Evolutionary conservation across 106 monocot genomes (phyloP), one percentile per base, ranked within the genome.

Genomic region (Apostasia shenzhenica): DNA sequence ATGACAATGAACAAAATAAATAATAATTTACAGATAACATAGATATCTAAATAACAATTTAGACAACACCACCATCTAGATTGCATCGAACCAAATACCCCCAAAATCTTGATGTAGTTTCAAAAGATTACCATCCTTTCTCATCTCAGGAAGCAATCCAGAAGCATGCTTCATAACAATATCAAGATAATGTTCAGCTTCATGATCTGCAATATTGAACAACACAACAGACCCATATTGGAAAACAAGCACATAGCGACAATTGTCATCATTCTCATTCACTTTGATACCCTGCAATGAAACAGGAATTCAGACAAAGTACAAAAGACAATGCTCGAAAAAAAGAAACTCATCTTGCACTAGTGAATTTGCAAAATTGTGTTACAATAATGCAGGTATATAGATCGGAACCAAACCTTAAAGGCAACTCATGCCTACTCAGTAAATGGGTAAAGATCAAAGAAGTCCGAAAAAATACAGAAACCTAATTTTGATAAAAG

Each of bases 151-250:
- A 8, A 92, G 82, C 78, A 88, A 76, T 66, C 88, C 85, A 76
- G 85, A 77, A 42, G 92, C 85, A 79, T 92, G 83, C 60, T 83
- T 92, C 70, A 82, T 75, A 64, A 86, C 76, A 60, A 85, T 69
- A 75, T 92, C 83, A 6, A 92, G 83, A 72, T 85, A 92, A 13
- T 81, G 72, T 48, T 88, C 92, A 66, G 83, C 85, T 79, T 92
- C 92, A 81, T 88, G 81, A 79, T 92, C 92, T 51, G 88, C 78
- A 60, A 92, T 85, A 69, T 92, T 88, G 73, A 92, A 92, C 55
- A 92, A 55, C 14, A 92, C 88, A 43, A 78, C 85, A 53, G 92
- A 92, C n/a, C 92, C 92, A 75, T 92, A 92, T 58, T 92, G 92
- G 76, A 92, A 92, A 47, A 88, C 88, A 50, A 92, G 76, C 67